Evolutionary conservation across 2,329 filamentous ascomycete genomes (phyloP).

Genomic region (Rosellinia necatrix): DNA sequence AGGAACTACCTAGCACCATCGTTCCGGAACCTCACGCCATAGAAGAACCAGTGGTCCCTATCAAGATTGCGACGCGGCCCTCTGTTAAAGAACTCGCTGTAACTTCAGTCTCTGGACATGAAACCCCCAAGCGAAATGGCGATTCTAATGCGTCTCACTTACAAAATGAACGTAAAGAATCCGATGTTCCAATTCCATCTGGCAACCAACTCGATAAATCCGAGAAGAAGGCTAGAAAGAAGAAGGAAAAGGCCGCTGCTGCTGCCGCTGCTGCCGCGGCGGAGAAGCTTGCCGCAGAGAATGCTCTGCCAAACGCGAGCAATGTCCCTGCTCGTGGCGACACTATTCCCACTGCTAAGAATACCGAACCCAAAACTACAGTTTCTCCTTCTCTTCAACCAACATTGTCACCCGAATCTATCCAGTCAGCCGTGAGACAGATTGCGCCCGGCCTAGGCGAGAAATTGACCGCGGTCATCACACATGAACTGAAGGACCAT

Average conservation of each 20-base stretch:
- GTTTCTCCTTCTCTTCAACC: conserved; percentile 31
- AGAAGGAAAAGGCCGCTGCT: conserved; percentile 61
- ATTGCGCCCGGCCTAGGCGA: conserved; percentile 57
- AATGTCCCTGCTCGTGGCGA: conserved; percentile 43
- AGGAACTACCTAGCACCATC: conserved; percentile 54
- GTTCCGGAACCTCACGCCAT: conserved; percentile 50
- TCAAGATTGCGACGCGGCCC: conserved; percentile 34
- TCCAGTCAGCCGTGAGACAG: conserved; percentile 59
- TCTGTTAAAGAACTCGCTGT: conserved; percentile 37
- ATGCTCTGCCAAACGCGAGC: conserved; percentile 48
- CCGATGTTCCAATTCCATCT: conserved; percentile 34
- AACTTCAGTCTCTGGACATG: conserved; percentile 29
- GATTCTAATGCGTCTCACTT: conserved; percentile 29
- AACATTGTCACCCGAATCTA: conserved; percentile 46
- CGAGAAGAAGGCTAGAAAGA: conserved; percentile 42
- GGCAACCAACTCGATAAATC: conserved; percentile 39
- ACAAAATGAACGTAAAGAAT: conserved; percentile 39
- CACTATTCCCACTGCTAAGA: conserved; percentile 41
- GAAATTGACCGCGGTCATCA: conserved; percentile 52
- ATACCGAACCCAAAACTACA: conserved; percentile 35
- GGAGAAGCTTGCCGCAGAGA: conserved; percentile 44
- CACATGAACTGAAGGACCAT: conserved; percentile 61
- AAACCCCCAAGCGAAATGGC: conserved; percentile 34
- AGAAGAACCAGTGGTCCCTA: conserved; percentile 45
- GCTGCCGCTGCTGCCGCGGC: conserved; percentile 44